These are phyloP conservation scores for Cytospora piceae DNA, from an alignment of 2,329 filamentous ascomycete genomes.

Conservation along the genomic window DNA sequence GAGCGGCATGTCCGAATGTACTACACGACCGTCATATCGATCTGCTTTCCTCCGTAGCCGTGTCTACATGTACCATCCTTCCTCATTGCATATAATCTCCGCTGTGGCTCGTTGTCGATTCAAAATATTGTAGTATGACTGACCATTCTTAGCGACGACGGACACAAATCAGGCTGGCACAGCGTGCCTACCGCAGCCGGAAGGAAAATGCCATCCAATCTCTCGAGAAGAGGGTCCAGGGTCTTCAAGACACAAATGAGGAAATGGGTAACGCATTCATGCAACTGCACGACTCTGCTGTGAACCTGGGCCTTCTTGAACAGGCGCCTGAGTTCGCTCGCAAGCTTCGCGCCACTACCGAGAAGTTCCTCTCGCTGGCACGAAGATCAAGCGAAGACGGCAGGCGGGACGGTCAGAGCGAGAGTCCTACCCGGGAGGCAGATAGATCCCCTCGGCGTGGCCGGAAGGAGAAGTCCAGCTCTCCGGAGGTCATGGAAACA, in stretches of 20 bases:
- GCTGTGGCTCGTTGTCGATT: background rate
- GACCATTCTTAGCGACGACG: slow-evolving; percentile 66
- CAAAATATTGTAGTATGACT: slow-evolving; percentile 4
- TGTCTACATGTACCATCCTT: background rate
- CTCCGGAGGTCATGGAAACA: slow-evolving; percentile 21
- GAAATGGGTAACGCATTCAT: slow-evolving; percentile 76
- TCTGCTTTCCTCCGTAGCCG: background rate
- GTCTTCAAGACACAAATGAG: slow-evolving; percentile 70
- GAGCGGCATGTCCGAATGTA: background rate
- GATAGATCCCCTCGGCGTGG: background rate
- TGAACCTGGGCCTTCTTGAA: slow-evolving; percentile 61
- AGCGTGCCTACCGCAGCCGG: slow-evolving; percentile 80
- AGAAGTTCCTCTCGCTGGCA: slow-evolving; percentile 60
- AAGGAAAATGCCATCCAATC: slow-evolving; percentile 81
- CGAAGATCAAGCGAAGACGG: slow-evolving; percentile 50
- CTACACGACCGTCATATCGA: background rate
- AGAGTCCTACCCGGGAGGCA: slow-evolving; percentile 28
- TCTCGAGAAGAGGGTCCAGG: slow-evolving; percentile 70
- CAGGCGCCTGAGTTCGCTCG: slow-evolving; percentile 59
- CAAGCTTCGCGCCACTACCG: slow-evolving; percentile 59
- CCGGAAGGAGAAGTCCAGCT: slow-evolving; percentile 29
- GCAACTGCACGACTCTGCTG: slow-evolving; percentile 65
- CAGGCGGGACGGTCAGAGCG: slow-evolving; percentile 35
- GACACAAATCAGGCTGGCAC: slow-evolving; percentile 85
- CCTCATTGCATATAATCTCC: background rate